Evolutionary conservation across 2,329 filamentous ascomycete species (phyloP).

Genomic region (Rachicladosporium sp.): DNA sequence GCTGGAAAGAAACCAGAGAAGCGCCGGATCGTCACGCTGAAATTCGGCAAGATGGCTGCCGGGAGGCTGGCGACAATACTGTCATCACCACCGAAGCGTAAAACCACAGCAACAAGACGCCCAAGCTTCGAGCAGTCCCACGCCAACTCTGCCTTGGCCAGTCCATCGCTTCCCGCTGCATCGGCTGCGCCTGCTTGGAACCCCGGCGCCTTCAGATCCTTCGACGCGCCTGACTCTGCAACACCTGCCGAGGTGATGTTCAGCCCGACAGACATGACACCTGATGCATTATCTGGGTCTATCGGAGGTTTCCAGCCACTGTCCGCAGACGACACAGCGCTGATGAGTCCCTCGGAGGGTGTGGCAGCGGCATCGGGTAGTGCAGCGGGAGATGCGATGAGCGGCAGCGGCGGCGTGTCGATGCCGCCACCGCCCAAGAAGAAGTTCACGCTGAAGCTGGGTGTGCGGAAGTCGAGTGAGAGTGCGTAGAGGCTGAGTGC

Average conservation of each 20-base stretch:
- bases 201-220: background rate
- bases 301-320: no score
- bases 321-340: no score
- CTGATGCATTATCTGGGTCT: no score
- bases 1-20: slow-evolving; percentile 1
- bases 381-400: background rate
- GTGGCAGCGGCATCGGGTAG: no score
- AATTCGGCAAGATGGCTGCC: slow-evolving; percentile 1
- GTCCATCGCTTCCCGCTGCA: no score
- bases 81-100: background rate
- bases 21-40: slow-evolving; percentile 3
- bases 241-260: background rate
- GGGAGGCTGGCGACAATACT: slow-evolving; percentile 1
- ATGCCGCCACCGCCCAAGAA: slow-evolving; percentile 12
- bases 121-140: no score
- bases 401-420: background rate
- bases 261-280: no score
- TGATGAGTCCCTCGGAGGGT: no score
- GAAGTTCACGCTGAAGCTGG: slow-evolving; percentile 16
- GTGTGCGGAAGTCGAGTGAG: slow-evolving; percentile 4
- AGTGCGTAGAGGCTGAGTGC: no score
- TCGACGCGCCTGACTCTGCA: background rate
- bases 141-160: no score
- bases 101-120: no score
- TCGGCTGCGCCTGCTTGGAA: background rate